Base-by-base conservation (phyloP, 768 basidiomycete genomes). In the Lactifluus echinatus region DNA sequence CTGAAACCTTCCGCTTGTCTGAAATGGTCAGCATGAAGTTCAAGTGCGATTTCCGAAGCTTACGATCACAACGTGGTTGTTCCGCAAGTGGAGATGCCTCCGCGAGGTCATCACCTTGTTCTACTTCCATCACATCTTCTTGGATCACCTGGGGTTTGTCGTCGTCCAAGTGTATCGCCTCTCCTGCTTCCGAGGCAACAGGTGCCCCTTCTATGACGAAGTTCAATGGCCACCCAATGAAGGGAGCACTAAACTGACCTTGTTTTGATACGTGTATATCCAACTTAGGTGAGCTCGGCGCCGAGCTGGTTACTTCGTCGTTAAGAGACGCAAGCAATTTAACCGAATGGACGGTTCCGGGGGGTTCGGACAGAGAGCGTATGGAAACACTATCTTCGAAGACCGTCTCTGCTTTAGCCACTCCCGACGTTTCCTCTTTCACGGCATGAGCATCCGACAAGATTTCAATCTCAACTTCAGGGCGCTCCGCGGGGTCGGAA, bases 1-100 rank as follows among this genome's bases (percentile, higher is more conserved):
- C 75, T 3, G 80, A 81, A 2, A 78, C 79, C 64, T 85, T 86
- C 26, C 86, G 81, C 71, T 88, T 88, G 31, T 75, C 85, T 84
- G 65, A n/a, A 56, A 33, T 26, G 59, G 26, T 34, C 17, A 31
- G n/a, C n/a, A 50, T 36, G 21, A 31, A 33, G 42, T 52, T 23
- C 17, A 14, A 51, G 21, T 36, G 19, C 6, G n/a, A 55, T 50
- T 17, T 23, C 28, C 34, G 37, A 50, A 29, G 45, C 58, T 50
- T 55, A 63, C 61, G 59, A 52, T 63, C 59, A 40, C 40, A 44
- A 40, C 56, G 59, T 47, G 59, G 39, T 31, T 46, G 56, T 29
- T 48, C 59, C 24, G 59, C 34, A 31, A 40, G 44, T 19, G 59
- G 49, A 4, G 56, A 51, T 29, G 29, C 55, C 5, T 14, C 45